Percentiles rank a stretch among this genome's conserved stretches.
Conservation (phyloP, 441 rosid species). For the Gossypium laxum region DNA sequence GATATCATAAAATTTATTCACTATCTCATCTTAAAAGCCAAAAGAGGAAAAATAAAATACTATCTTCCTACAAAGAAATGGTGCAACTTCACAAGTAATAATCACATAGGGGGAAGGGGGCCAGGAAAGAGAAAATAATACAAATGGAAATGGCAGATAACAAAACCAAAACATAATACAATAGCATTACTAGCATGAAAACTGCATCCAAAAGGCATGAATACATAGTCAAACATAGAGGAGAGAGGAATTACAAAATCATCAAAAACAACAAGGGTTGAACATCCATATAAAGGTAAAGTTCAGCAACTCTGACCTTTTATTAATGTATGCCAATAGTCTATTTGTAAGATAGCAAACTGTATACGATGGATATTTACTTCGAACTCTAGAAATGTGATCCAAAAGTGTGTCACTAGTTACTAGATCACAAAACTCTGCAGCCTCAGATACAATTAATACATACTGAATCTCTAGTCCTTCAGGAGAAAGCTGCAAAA, state of each 20-base stretch:
- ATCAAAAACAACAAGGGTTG: slow-evolving; percentile 5
- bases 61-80: neutral
- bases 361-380: slow-evolving; percentile 59
- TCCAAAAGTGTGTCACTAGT: slow-evolving; percentile 41
- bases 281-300: neutral
- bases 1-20: slow-evolving; percentile 1
- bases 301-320: slow-evolving; percentile 40
- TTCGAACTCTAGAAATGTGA: slow-evolving; percentile 51
- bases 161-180: neutral
- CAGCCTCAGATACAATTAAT: slow-evolving; percentile 63
- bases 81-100: slow-evolving; percentile 3
- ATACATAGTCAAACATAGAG: neutral
- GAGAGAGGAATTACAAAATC: neutral
- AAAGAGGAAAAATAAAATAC: neutral
- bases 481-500: slow-evolving; percentile 49
- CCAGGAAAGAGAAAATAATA: neutral
- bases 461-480: slow-evolving; percentile 48
- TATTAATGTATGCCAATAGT: slow-evolving; percentile 63
- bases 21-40: neutral
- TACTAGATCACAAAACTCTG: slow-evolving; percentile 77
- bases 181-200: neutral
- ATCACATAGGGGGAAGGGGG: neutral
- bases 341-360: slow-evolving; percentile 83
- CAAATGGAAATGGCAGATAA: neutral
- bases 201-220: neutral